Conservation (phyloP, 768 basidiomycete species). For the Aureoboletus auriporus region DNA sequence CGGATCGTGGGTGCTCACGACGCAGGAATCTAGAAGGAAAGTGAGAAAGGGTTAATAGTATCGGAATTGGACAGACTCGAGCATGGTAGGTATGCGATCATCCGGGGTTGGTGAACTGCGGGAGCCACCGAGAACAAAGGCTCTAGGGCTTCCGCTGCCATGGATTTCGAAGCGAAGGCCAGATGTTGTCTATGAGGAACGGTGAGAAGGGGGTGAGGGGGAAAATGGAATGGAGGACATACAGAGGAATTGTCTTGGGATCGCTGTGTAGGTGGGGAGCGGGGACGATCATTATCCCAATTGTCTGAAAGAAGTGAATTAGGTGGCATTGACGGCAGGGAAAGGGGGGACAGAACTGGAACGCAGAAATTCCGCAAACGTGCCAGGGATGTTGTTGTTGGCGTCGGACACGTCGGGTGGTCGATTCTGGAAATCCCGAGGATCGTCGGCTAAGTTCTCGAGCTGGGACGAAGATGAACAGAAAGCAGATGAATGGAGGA, state of each 20-base stretch:
- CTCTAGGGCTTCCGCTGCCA: conserved; percentile 26
- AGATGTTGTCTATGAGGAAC: conserved; percentile 7
- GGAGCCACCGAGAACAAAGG: conserved; percentile 36
- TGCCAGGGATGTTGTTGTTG: conserved; percentile 33
- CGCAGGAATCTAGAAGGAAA: conserved; percentile 32
- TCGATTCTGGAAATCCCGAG: conserved; percentile 56
- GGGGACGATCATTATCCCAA: conserved; percentile 7
- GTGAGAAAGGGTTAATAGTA: neutral
- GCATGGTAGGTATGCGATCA: conserved; percentile 37
- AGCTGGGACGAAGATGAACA: conserved; percentile 42
- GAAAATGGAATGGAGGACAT: neutral
- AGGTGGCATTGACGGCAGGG: neutral
- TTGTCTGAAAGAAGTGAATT: conserved; percentile 5
- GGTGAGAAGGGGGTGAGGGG: neutral
- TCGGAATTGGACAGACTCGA: conserved; percentile 41
- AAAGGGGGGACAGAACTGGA: conserved; percentile 12
- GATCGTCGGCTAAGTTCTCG: conserved; percentile 72
- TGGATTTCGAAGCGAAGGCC: conserved; percentile 36
- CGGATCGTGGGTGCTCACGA: conserved; percentile 15
- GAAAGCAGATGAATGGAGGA: neutral
- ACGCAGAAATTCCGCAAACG: conserved; percentile 51
- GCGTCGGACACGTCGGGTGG: conserved; percentile 24
- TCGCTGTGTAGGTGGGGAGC: conserved; percentile 14
- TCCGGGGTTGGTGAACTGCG: conserved; percentile 26
- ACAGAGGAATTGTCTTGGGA: conserved; percentile 16